These are phyloP conservation scores for Colletotrichum truncatum DNA, from an alignment of 2,329 filamentous ascomycete genomes.

Conservation along the genomic window DNA sequence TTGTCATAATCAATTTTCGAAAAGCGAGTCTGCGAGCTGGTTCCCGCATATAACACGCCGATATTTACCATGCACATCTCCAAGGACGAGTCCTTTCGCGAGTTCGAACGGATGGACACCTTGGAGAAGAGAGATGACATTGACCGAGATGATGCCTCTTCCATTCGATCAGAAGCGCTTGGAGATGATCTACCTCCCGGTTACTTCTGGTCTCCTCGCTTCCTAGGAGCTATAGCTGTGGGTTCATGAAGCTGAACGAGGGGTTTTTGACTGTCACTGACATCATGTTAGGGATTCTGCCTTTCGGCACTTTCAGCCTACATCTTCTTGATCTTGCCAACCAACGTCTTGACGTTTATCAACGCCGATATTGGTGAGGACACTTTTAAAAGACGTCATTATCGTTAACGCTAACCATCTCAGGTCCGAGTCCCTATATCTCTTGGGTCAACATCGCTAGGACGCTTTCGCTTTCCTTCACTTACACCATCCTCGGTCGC, in stretches of 20 bases:
- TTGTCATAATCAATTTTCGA: no score
- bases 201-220: constrained; percentile 45
- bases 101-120: constrained; percentile 5
- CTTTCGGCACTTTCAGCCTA: constrained; percentile 47
- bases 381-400: background rate
- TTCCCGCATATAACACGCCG: constrained; percentile 2
- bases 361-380: constrained; percentile 43
- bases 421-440: constrained; percentile 29
- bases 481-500: constrained; percentile 42
- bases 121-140: constrained; percentile 24
- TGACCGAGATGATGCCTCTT: constrained; percentile 39
- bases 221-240: constrained; percentile 43
- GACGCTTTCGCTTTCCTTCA: constrained; percentile 42
- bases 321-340: constrained; percentile 47
- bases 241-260: constrained; percentile 14
- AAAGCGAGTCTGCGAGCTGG: constrained; percentile 7
- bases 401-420: background rate
- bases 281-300: constrained; percentile 43
- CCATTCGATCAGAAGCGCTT: constrained; percentile 44
- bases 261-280: background rate
- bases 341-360: constrained; percentile 41
- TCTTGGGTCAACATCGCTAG: constrained; percentile 41
- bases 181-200: constrained; percentile 46
- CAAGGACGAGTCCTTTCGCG: constrained; percentile 31
- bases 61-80: constrained; percentile 29